Evolutionary conservation across 192 early-diverging fungal species (phyloP), one percentile per base, ranked within the genome.

Genomic region (Radiomyces spectabilis): DNA sequence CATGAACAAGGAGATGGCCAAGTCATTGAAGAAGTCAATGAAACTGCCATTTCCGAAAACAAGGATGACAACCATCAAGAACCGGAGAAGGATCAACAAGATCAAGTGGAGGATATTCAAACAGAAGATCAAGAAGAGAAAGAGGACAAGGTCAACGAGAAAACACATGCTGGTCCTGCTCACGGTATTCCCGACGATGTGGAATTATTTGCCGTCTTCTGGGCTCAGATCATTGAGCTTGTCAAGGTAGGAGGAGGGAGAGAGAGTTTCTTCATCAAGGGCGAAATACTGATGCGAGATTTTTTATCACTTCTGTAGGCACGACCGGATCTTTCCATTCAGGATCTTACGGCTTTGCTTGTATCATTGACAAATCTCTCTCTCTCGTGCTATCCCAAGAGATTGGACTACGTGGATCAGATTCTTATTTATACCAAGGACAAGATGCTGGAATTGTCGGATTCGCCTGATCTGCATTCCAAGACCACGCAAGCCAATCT

Each of bases 141-240:
- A 18, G 47, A 52, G 30, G 42, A 71, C 15, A 54, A 70, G 13
- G 55, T 63, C 19, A 64, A 16, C 22, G 67, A 52, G 13, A 21
- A 35, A 18, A 12, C 34, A 52, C 22, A 29, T 13, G 5, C 31
- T 24, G 71, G 75, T 43, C 80, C 31, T 24, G 71, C 75, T 43
- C 80, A 79, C 44, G 91, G 87, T 24, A 90, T 93, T 45, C 90
- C 89, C 2, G 78, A 87, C 18, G 88, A 91, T 53, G 83, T 91
- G 5, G 75, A 80, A 41, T 72, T 99, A n/a, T 99, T 99, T 75
- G 89, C 84, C 45, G 87, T 97, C 30, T 99, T 99, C 69, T 99
- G 97, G 97, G 72, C 65, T 29, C 92, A 97, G 59, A 89, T 99
- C 55, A 85, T 86, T 29, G 82, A 88, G 31, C 79, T 98, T n/a